A percentile compares a stretch with the other conserved stretches of the same genome.
These are phyloP conservation scores for Entonaema liquescens DNA, from an alignment of 495 filamentous ascomycete species.

Conservation along the genomic window DNA sequence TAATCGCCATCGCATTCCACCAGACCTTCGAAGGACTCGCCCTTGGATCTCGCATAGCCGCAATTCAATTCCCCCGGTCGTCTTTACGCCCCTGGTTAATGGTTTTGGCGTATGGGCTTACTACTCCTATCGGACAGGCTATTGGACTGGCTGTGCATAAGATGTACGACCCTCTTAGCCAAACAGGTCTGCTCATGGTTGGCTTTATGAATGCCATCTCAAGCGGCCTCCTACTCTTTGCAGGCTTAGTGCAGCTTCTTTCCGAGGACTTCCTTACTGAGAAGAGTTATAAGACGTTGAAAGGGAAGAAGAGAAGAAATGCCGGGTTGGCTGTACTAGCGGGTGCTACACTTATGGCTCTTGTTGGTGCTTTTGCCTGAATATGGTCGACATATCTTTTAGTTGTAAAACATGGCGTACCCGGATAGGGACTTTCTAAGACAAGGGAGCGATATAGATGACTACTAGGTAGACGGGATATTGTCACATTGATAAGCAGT, in stretches of 20 bases:
- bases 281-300: slow-evolving; percentile 79
- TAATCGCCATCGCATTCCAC: slow-evolving; percentile 84
- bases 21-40: slow-evolving; percentile 80
- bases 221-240: slow-evolving; percentile 86
- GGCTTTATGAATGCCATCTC: slow-evolving; percentile 93
- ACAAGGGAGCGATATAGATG: slow-evolving; percentile 18
- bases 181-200: slow-evolving; percentile 86
- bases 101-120: slow-evolving; percentile 89
- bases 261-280: slow-evolving; percentile 94
- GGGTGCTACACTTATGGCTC: slow-evolving; percentile 83
- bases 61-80: slow-evolving; percentile 65
- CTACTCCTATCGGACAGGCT: slow-evolving; percentile 90
- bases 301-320: slow-evolving; percentile 72
- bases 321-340: slow-evolving; percentile 80
- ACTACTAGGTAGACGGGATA: slow-evolving; percentile 9
- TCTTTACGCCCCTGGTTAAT: slow-evolving; percentile 85
- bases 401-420: slow-evolving; percentile 20
- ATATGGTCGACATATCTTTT: background rate
- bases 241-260: slow-evolving; percentile 88
- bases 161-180: slow-evolving; percentile 83
- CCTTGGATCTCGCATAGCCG: slow-evolving; percentile 76
- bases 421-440: slow-evolving; percentile 6
- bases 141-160: slow-evolving; percentile 84
- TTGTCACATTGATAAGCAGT: background rate
- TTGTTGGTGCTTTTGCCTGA: slow-evolving; percentile 89